Evolutionary conservation across 768 basidiomycete species (phyloP).

Genomic region (Rhodotorula diobovata): DNA sequence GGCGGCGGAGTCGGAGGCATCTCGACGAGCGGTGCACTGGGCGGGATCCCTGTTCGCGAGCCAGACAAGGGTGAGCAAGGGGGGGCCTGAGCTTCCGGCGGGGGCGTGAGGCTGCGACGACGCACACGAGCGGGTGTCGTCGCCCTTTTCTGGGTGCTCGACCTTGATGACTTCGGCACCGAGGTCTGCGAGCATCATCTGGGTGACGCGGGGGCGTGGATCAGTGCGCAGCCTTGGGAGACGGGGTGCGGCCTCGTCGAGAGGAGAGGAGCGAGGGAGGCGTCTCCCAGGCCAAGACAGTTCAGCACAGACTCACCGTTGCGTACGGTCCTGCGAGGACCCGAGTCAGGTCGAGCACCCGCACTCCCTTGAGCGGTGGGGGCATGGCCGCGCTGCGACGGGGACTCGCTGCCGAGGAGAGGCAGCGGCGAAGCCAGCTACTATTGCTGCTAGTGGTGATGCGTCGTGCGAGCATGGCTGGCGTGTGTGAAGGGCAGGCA

Average conservation of each 20-base stretch:
- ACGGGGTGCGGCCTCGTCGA: too few species aligned
- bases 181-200: conserved; percentile 79
- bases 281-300: too few species aligned
- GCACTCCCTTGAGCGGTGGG: conserved; percentile 73
- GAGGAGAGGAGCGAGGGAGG: too few species aligned
- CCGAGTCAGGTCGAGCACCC: conserved; percentile 81
- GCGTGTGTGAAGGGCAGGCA: too few species aligned
- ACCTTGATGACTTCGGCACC: conserved; percentile 90
- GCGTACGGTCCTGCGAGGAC: conserved; percentile 86
- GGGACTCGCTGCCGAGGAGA: too few species aligned
- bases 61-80: too few species aligned
- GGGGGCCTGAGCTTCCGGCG: background rate
- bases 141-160: conserved; percentile 66
- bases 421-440: too few species aligned
- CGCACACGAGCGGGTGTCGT: conserved; percentile 67
- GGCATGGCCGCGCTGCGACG: conserved; percentile 8
- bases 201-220: background rate
- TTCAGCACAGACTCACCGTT: background rate
- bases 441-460: too few species aligned
- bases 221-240: too few species aligned
- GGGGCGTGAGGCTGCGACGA: background rate
- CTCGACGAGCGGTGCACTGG: conserved; percentile 49
- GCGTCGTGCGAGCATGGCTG: too few species aligned
- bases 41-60: conserved; percentile 48
- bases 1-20: conserved; percentile 35